Conservation (phyloP, 495 filamentous ascomycete species). For the Neurospora cerealis region DNA sequence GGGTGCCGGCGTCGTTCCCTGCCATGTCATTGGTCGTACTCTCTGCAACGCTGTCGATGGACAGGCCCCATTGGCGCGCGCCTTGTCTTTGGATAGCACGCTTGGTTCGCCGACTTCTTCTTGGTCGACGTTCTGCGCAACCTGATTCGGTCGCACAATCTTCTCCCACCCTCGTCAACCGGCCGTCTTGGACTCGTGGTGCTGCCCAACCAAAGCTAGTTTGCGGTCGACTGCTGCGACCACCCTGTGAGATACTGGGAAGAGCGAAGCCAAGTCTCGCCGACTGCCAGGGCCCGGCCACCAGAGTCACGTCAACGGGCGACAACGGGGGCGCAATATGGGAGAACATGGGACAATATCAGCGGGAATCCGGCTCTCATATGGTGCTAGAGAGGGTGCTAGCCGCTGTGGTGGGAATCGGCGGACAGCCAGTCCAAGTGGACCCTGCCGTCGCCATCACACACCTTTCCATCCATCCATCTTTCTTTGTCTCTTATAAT, state of each 20-base stretch:
- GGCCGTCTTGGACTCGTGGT: conserved; percentile 7
- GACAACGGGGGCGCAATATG: conserved; percentile 1
- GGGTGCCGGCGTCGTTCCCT: conserved; percentile 7
- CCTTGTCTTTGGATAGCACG: conserved; percentile 17
- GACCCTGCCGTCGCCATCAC: neutral
- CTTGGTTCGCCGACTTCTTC: conserved; percentile 12
- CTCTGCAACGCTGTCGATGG: conserved; percentile 4
- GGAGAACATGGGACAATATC: neutral
- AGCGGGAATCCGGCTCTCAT: conserved; percentile 1
- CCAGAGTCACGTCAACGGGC: neutral
- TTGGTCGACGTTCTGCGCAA: conserved; percentile 1
- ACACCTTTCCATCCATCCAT: neutral
- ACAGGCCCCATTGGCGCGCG: conserved; percentile 23
- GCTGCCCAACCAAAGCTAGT: conserved; percentile 12
- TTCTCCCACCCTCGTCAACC: neutral
- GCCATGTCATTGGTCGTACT: conserved; percentile 17
- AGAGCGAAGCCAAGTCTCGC: neutral
- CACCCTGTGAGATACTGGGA: neutral
- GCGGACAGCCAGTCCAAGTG: neutral
- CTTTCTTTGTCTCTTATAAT: conserved; percentile 19
- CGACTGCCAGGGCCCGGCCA: neutral
- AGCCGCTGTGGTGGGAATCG: conserved; percentile 20
- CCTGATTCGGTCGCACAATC: conserved; percentile 15
- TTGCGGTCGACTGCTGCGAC: neutral
- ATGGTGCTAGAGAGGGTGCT: conserved; percentile 2